Evolutionary conservation across 148 eudicot genomes (phyloP).

Genomic region (Linanthus parryae): DNA sequence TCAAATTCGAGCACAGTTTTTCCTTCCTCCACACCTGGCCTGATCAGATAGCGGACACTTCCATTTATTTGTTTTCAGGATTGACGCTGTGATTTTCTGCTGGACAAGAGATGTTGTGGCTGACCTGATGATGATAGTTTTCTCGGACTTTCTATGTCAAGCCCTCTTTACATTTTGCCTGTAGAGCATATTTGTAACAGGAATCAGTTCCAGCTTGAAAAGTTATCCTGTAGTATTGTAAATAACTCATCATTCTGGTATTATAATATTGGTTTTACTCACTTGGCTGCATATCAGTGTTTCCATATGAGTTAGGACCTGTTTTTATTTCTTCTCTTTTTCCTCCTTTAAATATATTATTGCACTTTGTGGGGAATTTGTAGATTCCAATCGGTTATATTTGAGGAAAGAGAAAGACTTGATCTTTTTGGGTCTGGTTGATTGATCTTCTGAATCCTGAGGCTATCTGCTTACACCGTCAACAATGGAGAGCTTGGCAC

Average conservation of each 20-base stretch:
- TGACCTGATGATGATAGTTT: slow-evolving; percentile 14
- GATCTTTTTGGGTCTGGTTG: slow-evolving; percentile 27
- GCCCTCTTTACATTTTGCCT: slow-evolving; percentile 16
- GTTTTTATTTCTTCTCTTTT: slow-evolving; percentile 4
- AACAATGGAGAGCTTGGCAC: slow-evolving; percentile 86
- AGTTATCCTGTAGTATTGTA: slow-evolving; percentile 22
- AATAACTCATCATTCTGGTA: slow-evolving; percentile 18
- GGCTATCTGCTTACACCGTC: slow-evolving; percentile 17
- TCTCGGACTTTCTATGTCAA: slow-evolving; percentile 11
- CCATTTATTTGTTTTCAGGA: slow-evolving; percentile 16
- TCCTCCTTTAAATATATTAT: slow-evolving; percentile 19
- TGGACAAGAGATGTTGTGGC: slow-evolving; percentile 13
- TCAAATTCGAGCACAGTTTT: no score
- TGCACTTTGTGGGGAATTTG: slow-evolving; percentile 22
- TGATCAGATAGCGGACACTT: not conserved
- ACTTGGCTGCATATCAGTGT: slow-evolving; percentile 16
- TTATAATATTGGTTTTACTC: slow-evolving; percentile 12
- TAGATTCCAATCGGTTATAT: slow-evolving; percentile 32
- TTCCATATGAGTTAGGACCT: slow-evolving; percentile 4
- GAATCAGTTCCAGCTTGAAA: slow-evolving; percentile 22
- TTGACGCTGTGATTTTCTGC: slow-evolving; percentile 13
- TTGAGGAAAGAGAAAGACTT: slow-evolving; percentile 20
- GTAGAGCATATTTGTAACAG: slow-evolving; percentile 23
- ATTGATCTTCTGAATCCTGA: slow-evolving; percentile 33
- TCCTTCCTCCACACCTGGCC: no score